Evolutionary conservation across 2,329 filamentous ascomycete genomes (phyloP).

Genomic region (Ceratocystis huliohia): DNA sequence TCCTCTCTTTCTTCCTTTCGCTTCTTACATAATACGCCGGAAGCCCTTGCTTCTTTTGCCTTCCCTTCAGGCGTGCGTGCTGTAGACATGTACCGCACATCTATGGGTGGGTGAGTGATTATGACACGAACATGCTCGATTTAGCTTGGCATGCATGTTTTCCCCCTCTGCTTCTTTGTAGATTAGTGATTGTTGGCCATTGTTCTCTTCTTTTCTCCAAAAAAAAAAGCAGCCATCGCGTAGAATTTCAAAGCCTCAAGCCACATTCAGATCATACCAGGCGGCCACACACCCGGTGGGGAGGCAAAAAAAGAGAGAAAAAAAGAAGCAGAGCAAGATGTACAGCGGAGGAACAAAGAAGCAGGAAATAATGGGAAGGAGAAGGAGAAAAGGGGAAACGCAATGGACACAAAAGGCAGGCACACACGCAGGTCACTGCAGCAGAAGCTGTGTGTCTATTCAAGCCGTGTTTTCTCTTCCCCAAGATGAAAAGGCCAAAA

Average conservation of each 20-base stretch:
- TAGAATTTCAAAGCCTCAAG: not conserved
- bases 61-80: not conserved
- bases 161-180: not conserved
- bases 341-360: not conserved
- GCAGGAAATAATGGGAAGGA: not conserved
- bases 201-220: not conserved
- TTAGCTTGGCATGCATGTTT: not conserved
- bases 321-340: not conserved
- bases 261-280: not conserved
- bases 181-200: not conserved
- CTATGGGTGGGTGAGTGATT: not conserved
- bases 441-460: not conserved
- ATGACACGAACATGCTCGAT: not conserved
- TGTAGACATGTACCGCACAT: not conserved
- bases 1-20: not conserved
- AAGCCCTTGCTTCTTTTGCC: not conserved
- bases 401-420: not conserved
- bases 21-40: not conserved
- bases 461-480: not conserved
- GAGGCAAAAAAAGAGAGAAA: not conserved
- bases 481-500: not conserved
- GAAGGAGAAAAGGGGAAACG: not conserved
- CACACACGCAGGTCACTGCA: slow-evolving; percentile 5
- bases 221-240: not conserved
- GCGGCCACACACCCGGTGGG: not conserved